phyloP scores from a whole-genome alignment of 2,329 filamentous ascomycete species.

The Diaporthe citri region DNA sequence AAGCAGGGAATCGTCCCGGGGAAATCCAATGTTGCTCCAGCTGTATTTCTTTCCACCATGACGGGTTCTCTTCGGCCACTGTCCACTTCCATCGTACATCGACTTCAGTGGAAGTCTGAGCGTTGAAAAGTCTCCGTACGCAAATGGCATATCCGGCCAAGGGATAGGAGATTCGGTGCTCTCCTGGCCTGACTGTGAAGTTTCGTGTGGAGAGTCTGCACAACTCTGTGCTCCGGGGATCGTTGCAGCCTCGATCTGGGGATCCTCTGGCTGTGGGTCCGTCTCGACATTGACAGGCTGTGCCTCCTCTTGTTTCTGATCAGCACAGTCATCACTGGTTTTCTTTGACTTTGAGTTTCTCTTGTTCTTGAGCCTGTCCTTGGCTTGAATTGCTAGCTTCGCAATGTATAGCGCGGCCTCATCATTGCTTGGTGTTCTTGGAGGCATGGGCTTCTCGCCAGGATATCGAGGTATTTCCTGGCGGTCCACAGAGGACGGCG shows the following conservation, averaged over 20 bases:
- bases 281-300: too few relatives aligned
- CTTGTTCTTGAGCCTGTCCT: neutral
- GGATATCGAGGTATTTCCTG: neutral
- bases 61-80: neutral
- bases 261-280: too few relatives aligned
- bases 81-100: neutral
- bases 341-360: too few relatives aligned
- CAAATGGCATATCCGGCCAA: neutral
- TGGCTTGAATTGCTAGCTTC: neutral
- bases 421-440: neutral
- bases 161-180: neutral
- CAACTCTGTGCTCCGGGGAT: too few relatives aligned
- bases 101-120: neutral
- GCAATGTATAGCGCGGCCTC: constrained; percentile 3
- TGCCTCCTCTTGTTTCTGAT: too few relatives aligned
- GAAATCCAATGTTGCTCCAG: constrained; percentile 6
- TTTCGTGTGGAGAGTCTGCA: neutral
- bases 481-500: too few relatives aligned
- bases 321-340: too few relatives aligned
- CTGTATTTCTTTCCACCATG: neutral
- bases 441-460: neutral
- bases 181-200: neutral
- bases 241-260: too few relatives aligned
- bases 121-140: neutral
- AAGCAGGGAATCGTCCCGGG: neutral